phyloP scores from a whole-genome alignment of 768 basidiomycete species.

The Psilocybe tampanensis region DNA sequence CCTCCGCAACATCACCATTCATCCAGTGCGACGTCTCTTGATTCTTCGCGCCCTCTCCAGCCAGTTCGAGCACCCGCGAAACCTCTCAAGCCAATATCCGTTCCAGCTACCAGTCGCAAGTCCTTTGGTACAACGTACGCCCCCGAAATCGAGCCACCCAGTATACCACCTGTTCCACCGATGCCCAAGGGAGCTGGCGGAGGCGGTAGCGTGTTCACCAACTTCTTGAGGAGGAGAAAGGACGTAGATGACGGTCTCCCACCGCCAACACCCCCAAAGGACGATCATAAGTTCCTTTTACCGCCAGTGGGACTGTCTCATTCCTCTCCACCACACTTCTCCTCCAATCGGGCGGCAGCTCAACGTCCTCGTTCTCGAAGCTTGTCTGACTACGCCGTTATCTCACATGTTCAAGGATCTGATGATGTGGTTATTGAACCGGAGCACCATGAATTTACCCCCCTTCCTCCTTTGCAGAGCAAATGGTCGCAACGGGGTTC shows the following conservation, averaged over 20 bases:
- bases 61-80: slow-evolving; percentile 20
- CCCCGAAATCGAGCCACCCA: slow-evolving; percentile 20
- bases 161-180: slow-evolving; percentile 19
- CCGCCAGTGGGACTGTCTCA: slow-evolving; percentile 17
- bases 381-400: slow-evolving; percentile 43
- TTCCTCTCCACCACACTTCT: slow-evolving; percentile 3
- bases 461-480: slow-evolving; percentile 31
- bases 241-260: slow-evolving; percentile 31
- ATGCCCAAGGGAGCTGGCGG: slow-evolving; percentile 26
- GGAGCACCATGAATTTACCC: slow-evolving; percentile 7
- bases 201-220: slow-evolving; percentile 31
- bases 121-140: slow-evolving; percentile 36
- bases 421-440: slow-evolving; percentile 29
- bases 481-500: slow-evolving; percentile 37
- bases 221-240: slow-evolving; percentile 44
- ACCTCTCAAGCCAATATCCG: slow-evolving; percentile 10
- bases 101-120: slow-evolving; percentile 29
- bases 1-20: slow-evolving; percentile 4
- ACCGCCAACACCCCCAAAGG: slow-evolving; percentile 52
- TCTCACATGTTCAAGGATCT: slow-evolving; percentile 35
- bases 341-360: slow-evolving; percentile 9
- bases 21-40: not conserved
- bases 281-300: slow-evolving; percentile 27
- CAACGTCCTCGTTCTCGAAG: slow-evolving; percentile 34
- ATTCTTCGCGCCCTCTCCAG: slow-evolving; percentile 13